Conservation (phyloP, 768 basidiomycete genomes). For the Rhizopogon salebrosus region DNA sequence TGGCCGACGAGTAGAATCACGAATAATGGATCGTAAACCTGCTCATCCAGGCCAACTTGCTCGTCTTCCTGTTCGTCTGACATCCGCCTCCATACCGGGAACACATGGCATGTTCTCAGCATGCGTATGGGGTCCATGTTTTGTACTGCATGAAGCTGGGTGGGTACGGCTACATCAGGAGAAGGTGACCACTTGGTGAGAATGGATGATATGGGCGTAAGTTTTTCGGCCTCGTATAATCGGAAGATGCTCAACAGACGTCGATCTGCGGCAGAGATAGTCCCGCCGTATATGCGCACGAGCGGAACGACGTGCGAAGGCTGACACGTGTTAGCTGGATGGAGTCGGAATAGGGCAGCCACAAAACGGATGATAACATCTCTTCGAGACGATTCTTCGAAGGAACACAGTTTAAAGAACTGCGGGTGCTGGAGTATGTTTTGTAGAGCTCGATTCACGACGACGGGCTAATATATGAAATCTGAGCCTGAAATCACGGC, state of each 20-base stretch:
- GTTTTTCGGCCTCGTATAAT: conserved; percentile 70
- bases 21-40: conserved; percentile 79
- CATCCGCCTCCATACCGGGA: conserved; percentile 60
- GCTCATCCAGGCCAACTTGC: conserved; percentile 27
- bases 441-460: conserved; percentile 76
- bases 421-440: conserved; percentile 64
- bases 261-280: conserved; percentile 59
- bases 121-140: conserved; percentile 64
- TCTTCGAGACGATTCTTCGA: conserved; percentile 27
- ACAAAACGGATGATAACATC: conserved; percentile 52
- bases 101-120: conserved; percentile 66
- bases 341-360: conserved; percentile 62
- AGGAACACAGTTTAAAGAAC: conserved; percentile 46
- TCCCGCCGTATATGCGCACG: conserved; percentile 68
- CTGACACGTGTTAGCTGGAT: conserved; percentile 83
- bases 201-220: conserved; percentile 57
- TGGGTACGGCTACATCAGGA: conserved; percentile 34
- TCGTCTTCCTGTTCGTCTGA: conserved; percentile 28
- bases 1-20: conserved; percentile 61
- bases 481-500: not conserved
- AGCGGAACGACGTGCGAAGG: conserved; percentile 78
- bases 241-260: conserved; percentile 70
- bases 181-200: conserved; percentile 62
- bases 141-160: conserved; percentile 60
- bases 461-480: conserved; percentile 44